A percentile compares a stretch with the other conserved stretches of the same genome.
Conservation (phyloP, 805 yeast species). For the Cyberlindnera saturnus region DNA sequence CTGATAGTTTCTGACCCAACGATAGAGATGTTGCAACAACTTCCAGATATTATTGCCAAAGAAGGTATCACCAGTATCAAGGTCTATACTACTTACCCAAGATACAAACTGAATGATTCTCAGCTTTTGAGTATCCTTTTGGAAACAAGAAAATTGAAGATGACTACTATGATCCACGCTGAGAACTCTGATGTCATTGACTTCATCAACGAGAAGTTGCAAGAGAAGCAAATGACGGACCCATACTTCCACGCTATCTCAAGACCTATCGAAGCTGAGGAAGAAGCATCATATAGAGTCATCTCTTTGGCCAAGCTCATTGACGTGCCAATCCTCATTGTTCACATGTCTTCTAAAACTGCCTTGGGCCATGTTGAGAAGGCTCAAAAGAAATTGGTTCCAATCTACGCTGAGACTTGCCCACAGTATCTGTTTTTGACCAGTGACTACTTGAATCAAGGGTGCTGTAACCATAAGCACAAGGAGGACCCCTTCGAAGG, state of each 20-base stretch:
- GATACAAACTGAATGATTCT: constrained; percentile 34
- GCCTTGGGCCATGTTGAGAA: constrained; percentile 35
- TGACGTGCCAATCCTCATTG: constrained; percentile 40
- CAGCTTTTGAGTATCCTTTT: constrained; percentile 34
- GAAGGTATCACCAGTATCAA: constrained; percentile 19
- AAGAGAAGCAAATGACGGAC: constrained; percentile 30
- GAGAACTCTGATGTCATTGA: constrained; percentile 42
- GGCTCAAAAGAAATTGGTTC: constrained; percentile 36
- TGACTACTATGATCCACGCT: constrained; percentile 48
- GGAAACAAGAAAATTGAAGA: constrained; percentile 33
- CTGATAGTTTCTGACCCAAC: constrained; percentile 35
- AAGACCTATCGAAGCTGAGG: constrained; percentile 40
- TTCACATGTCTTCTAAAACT: constrained; percentile 40
- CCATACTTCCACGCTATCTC: constrained; percentile 42
- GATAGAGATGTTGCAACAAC: constrained; percentile 24
- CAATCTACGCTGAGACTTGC: constrained; percentile 45
- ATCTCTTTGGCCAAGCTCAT: constrained; percentile 37
- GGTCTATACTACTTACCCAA: constrained; percentile 41
- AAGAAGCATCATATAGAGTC: constrained; percentile 44
- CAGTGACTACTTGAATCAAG: constrained; percentile 29
- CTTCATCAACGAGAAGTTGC: constrained; percentile 35
- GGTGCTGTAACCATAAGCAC: constrained; percentile 22
- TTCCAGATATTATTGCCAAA: constrained; percentile 28
- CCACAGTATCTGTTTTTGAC: constrained; percentile 43
- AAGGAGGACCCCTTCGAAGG: constrained; percentile 35